Percentiles rank a stretch among this genome's conserved stretches.
Conservation (phyloP, 768 basidiomycete species). For the Calocera cornea region DNA sequence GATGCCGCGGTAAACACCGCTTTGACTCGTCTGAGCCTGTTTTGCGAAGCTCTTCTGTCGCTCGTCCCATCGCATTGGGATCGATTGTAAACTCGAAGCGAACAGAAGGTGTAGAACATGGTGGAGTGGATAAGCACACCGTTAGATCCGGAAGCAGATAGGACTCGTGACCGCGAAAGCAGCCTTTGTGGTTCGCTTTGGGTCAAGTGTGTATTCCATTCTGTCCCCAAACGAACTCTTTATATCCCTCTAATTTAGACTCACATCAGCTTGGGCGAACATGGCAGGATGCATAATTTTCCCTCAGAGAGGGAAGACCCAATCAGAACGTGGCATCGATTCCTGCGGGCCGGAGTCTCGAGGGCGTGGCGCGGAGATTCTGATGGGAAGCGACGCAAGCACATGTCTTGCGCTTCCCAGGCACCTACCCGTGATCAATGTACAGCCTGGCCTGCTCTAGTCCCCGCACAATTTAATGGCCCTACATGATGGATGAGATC, state of each 20-base stretch:
- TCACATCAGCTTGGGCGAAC: too few relatives aligned
- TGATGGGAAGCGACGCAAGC: not conserved
- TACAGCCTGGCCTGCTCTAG: not conserved
- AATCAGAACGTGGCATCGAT: not conserved
- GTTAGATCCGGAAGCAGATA: constrained; percentile 5
- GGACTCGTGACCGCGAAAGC: not conserved
- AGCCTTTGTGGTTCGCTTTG: not conserved
- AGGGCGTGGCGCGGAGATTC: not conserved
- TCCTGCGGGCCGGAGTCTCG: not conserved
- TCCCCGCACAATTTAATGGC: not conserved
- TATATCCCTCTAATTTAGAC: too few relatives aligned
- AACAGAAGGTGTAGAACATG: not conserved
- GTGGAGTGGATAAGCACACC: not conserved
- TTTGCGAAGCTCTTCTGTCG: not conserved
- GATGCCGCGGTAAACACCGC: not conserved
- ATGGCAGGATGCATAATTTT: too few relatives aligned
- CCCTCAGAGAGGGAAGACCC: not conserved
- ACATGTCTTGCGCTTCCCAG: not conserved
- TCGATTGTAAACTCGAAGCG: not conserved
- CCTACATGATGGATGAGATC: constrained; percentile 3
- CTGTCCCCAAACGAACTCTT: too few relatives aligned
- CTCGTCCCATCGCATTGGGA: not conserved
- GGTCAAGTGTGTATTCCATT: not conserved
- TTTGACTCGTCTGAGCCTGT: not conserved
- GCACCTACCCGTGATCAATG: not conserved